These are phyloP conservation scores for Colletotrichum sp. DNA, from an alignment of 2,329 filamentous ascomycete genomes.

Conservation along the genomic window DNA sequence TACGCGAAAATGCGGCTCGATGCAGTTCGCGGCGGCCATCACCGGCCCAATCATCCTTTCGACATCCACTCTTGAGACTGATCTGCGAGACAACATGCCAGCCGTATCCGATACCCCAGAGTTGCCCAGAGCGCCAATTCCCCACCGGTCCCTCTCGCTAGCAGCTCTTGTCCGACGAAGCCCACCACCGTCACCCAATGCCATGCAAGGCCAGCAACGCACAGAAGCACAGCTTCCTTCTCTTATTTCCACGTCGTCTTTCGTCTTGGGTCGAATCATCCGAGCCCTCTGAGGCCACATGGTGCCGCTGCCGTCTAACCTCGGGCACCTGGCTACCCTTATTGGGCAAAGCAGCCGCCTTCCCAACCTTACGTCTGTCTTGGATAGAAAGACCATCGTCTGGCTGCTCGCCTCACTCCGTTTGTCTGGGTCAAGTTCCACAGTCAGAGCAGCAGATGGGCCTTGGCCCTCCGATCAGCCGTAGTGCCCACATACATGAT, in stretches of 20 bases:
- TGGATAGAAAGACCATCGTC: neutral
- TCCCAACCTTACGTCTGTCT: neutral
- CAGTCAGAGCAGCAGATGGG: neutral
- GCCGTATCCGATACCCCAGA: neutral
- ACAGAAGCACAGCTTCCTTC: neutral
- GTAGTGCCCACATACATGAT: neutral
- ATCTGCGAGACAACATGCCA: neutral
- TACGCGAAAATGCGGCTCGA: neutral
- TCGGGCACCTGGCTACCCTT: neutral
- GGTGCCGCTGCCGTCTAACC: neutral
- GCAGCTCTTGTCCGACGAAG: neutral
- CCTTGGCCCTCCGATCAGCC: neutral
- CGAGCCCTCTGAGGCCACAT: neutral
- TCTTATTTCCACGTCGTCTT: neutral
- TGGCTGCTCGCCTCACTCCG: neutral
- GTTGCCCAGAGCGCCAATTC: neutral
- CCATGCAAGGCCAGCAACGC: neutral
- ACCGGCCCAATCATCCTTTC: neutral
- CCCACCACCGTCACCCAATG: neutral
- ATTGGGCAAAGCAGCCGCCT: neutral
- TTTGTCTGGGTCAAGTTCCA: neutral
- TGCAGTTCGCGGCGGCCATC: neutral
- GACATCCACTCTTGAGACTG: neutral
- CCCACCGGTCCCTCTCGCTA: neutral
- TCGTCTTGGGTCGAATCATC: neutral